A percentile compares a stretch with the other conserved stretches of the same genome.
Evolutionary conservation across 2,329 filamentous ascomycete species (phyloP).

Genomic region (Phyllosticta ampelicida): DNA sequence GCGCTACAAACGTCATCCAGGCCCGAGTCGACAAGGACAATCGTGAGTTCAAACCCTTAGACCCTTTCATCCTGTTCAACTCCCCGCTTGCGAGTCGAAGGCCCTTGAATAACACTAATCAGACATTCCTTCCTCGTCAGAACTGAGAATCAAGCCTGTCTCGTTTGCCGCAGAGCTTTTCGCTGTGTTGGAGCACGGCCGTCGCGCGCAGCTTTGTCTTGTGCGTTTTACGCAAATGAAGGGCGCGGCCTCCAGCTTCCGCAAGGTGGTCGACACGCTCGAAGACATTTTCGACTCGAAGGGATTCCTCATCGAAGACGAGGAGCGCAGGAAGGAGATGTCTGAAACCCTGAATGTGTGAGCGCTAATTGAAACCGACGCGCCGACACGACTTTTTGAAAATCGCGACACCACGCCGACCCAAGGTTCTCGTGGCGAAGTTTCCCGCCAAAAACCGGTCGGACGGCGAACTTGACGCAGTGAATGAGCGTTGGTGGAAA

Average conservation of each 20-base stretch:
- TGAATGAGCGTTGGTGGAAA: background rate
- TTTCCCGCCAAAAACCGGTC: background rate
- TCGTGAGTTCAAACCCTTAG: constrained; percentile 48
- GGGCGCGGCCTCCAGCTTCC: constrained; percentile 84
- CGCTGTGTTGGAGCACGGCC: constrained; percentile 77
- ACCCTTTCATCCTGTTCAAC: background rate
- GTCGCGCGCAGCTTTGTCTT: constrained; percentile 64
- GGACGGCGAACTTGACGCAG: background rate
- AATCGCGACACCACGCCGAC: background rate
- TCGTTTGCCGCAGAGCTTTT: constrained; percentile 80
- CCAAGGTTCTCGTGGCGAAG: background rate
- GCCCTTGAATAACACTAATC: background rate
- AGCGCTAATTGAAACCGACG: background rate
- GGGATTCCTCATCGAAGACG: constrained; percentile 54
- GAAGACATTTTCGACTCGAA: constrained; percentile 55
- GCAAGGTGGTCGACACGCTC: constrained; percentile 69
- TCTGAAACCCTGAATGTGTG: background rate
- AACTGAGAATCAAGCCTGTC: constrained; percentile 76
- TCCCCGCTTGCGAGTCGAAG: background rate
- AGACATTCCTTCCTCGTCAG: constrained; percentile 34
- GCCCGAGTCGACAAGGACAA: constrained; percentile 67
- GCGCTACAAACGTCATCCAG: constrained; percentile 66
- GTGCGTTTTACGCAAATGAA: constrained; percentile 80
- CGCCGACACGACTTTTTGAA: background rate
- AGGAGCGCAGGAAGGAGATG: background rate